Evolutionary conservation across 108 stramenopile species (phyloP), one percentile per base, ranked within the genome.

Genomic region (Seminavis robusta): DNA sequence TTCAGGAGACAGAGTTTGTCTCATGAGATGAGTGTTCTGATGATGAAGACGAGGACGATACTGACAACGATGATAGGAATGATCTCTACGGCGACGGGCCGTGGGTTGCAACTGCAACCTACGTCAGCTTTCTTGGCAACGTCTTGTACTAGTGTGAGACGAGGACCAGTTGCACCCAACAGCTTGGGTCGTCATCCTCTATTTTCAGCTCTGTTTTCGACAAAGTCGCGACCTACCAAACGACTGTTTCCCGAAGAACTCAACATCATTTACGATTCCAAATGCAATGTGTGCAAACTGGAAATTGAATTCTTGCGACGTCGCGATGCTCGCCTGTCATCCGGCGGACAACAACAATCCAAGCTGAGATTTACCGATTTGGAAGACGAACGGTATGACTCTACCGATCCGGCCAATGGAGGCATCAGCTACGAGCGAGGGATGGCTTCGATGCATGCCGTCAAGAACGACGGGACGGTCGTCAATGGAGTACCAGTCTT

Each of bases 231-330:
- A 2, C n/a, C n/a, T n/a, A n/a, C n/a, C n/a, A n/a, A 57, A 28
- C 47, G 61, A 23, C 46, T 81, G 0, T 82, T 82, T 48, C 48
- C 74, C 0, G 77, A 82, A 57, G 74, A 79, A 53, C 25, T 76
- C 44, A 82, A 79, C 39, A 74, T 82, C 25, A 44, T 82, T 32
- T 82, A 82, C 42, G 81, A 82, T 60, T 71, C 70, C 40, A 82
- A 82, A 50, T 82, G 81, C 63, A 72, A 67, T 37, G 76, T 82
- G 31, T 82, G 81, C 47, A 71, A 75, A 46, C 55, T 71, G 47
- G 81, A 82, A 57, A 78, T 82, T 56, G 77, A 82, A 32, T 69
- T 61, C 42, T 43, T 82, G 17, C 53, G 54, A n/a, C 31, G 39
- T 4, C 56, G 77, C n/a, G 74, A 79, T 49, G 59, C 16, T 2